phyloP scores from a whole-genome alignment of 2,329 filamentous ascomycete species.

The Cladosporium sp. region DNA sequence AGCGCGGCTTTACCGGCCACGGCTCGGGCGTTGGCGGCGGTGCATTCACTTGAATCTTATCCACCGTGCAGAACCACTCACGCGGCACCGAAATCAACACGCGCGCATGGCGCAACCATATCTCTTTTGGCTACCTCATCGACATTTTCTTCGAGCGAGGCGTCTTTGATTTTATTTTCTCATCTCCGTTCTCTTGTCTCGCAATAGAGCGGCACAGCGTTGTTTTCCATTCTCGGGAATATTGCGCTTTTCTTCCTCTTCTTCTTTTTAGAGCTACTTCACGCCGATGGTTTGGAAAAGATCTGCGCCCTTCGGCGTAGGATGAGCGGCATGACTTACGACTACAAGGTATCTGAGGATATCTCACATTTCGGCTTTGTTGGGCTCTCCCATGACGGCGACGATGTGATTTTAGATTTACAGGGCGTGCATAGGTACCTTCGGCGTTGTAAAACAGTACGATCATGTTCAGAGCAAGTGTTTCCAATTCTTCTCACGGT shows the following conservation, averaged over 20 bases:
- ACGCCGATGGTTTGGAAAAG: background rate
- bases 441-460: no score
- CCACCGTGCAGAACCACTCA: background rate
- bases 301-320: no score
- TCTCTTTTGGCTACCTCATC: conserved; percentile 1
- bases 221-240: background rate
- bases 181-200: background rate
- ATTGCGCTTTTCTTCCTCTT: background rate
- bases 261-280: background rate
- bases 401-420: no score
- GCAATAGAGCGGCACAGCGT: background rate
- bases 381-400: no score
- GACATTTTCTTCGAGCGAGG: background rate
- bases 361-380: no score
- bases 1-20: conserved; percentile 8
- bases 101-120: background rate
- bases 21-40: conserved; percentile 7
- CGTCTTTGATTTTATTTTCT: background rate
- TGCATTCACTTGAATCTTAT: background rate
- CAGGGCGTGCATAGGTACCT: no score
- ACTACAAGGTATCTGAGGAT: no score
- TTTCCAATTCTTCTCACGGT: no score
- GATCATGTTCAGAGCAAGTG: no score
- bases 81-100: background rate
- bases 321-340: no score